Conservation (phyloP, 306 rosid species). For the Ormosia semicastrata region DNA sequence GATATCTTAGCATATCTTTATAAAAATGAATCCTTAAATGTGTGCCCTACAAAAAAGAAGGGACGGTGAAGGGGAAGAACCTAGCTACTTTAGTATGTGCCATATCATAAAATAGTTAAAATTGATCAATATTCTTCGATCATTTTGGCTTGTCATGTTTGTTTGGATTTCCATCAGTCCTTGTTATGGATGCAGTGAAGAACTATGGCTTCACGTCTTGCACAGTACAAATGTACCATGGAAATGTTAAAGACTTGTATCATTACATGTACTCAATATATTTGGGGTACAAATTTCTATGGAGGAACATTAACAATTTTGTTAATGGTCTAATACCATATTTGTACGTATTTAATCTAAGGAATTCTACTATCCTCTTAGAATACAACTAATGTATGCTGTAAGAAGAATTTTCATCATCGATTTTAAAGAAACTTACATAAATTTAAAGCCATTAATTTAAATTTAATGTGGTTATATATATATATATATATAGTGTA, state of each 20-base stretch:
- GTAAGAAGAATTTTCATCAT: no score
- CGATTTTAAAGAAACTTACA: no score
- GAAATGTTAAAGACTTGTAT: not conserved
- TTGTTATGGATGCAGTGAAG: constrained; percentile 4
- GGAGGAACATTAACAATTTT: not conserved
- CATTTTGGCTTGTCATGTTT: constrained; percentile 12
- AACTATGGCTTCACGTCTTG: constrained; percentile 38
- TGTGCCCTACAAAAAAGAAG: not conserved
- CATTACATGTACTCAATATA: no score
- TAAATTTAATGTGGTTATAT: no score
- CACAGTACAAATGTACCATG: constrained; percentile 15
- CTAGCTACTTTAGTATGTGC: not conserved
- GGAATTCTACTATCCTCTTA: no score
- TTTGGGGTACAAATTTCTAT: not conserved
- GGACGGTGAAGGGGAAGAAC: not conserved
- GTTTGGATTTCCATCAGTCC: not conserved
- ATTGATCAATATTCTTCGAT: not conserved
- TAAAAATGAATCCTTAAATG: constrained; percentile 5
- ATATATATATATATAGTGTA: no score
- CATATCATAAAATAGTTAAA: not conserved
- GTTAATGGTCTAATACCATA: no score
- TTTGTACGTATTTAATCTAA: no score
- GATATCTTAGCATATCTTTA: not conserved
- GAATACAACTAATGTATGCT: no score
- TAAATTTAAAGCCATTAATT: no score